A percentile compares a stretch with the other conserved stretches of the same genome.
Evolutionary conservation across 768 basidiomycete species (phyloP).

Genomic region (Serendipita sp.): DNA sequence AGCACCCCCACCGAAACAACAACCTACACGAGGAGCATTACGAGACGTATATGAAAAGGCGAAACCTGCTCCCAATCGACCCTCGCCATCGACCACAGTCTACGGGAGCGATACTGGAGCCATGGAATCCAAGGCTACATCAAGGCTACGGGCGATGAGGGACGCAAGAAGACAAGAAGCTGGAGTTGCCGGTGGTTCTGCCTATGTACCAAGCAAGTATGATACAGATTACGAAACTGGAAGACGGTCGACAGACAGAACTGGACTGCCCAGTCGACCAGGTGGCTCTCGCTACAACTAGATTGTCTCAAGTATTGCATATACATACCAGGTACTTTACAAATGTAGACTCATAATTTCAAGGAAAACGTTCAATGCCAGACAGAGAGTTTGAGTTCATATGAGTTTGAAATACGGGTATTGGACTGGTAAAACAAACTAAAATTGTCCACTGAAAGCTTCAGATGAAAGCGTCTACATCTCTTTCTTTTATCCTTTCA

Average conservation of each 20-base stretch:
- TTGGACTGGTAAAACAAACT: too few species aligned
- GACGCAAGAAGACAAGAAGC: conserved; percentile 27
- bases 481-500: background rate
- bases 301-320: background rate
- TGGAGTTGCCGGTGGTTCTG: conserved; percentile 10
- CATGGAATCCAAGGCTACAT: conserved; percentile 22
- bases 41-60: conserved; percentile 26
- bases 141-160: conserved; percentile 34
- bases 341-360: too few species aligned
- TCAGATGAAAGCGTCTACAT: too few species aligned
- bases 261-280: background rate
- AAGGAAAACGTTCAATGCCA: background rate
- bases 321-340: background rate
- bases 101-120: conserved; percentile 13
- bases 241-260: background rate
- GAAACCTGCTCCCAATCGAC: background rate
- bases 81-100: conserved; percentile 5
- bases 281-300: background rate
- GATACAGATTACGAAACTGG: conserved; percentile 5
- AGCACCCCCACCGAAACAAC: conserved; percentile 8
- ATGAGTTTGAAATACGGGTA: background rate
- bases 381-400: background rate
- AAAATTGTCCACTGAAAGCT: too few species aligned
- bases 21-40: conserved; percentile 16
- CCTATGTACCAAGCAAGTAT: conserved; percentile 8